Conservation (phyloP, 2,329 filamentous ascomycete species). For the Hypoxylon sp. region DNA sequence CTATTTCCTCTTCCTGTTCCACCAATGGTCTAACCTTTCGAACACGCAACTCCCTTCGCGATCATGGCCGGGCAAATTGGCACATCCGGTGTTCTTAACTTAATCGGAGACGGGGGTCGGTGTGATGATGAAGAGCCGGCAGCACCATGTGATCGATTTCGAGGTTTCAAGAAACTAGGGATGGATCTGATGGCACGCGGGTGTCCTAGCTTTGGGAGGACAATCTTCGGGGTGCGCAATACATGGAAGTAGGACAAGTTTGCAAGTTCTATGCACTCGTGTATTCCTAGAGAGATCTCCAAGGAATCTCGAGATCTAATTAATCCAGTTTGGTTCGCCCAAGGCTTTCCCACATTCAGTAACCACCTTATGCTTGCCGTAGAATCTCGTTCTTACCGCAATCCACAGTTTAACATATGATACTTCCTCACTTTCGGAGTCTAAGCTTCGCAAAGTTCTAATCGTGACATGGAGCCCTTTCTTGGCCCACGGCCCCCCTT, state of each 20-base stretch:
- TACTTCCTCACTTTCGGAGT: background rate
- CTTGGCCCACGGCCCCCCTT: background rate
- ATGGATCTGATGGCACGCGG: background rate
- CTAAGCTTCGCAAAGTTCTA: background rate
- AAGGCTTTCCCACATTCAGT: background rate
- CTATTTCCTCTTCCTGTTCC: slow-evolving; percentile 23
- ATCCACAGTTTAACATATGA: background rate
- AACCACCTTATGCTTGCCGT: background rate
- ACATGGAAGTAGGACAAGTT: background rate
- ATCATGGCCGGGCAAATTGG: background rate
- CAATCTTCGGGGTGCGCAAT: background rate
- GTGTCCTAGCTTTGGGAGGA: slow-evolving; percentile 5
- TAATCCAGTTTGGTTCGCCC: background rate
- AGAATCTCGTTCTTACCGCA: background rate
- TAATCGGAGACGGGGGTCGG: background rate
- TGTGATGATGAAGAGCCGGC: slow-evolving; percentile 2
- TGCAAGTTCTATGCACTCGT: background rate
- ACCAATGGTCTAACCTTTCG: slow-evolving; percentile 9
- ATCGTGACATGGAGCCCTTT: background rate
- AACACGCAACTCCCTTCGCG: background rate
- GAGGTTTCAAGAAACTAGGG: background rate
- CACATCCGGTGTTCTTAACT: slow-evolving; percentile 10
- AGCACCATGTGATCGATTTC: background rate
- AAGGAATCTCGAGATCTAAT: slow-evolving; percentile 5
- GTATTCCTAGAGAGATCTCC: slow-evolving; percentile 10